These are phyloP conservation scores for Arxiozyma bovina DNA, from an alignment of 1,139 yeast genomes.

Conservation along the genomic window DNA sequence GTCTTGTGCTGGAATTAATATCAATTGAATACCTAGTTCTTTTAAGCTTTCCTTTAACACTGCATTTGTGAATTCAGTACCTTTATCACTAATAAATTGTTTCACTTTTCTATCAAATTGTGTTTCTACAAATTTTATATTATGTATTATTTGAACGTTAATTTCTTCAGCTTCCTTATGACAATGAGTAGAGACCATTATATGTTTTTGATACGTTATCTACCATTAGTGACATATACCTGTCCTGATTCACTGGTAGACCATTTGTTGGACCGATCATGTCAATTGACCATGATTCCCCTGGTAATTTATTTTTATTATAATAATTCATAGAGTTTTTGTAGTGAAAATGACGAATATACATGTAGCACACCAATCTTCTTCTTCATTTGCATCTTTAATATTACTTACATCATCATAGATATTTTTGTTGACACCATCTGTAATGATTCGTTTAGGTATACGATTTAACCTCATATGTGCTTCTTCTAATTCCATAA, in stretches of 20 bases:
- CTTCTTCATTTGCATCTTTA: no score
- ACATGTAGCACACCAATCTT: conserved; percentile 2
- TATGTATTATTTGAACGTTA: neutral
- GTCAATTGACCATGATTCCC: no score
- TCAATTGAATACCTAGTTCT: neutral
- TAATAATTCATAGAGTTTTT: no score
- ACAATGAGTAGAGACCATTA: neutral
- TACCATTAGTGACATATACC: no score
- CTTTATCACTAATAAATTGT: conserved; percentile 1
- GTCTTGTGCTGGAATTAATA: conserved; percentile 2
- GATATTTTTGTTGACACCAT: neutral
- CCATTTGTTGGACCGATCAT: no score
- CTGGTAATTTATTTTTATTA: no score
- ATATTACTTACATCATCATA: neutral
- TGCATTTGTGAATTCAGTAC: neutral
- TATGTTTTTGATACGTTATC: no score
- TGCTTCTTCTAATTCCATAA: no score
- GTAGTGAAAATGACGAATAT: conserved; percentile 2
- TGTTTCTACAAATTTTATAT: neutral
- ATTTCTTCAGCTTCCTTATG: neutral
- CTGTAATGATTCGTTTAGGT: no score
- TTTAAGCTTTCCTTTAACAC: neutral
- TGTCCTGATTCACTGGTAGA: no score
- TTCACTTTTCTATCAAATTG: conserved; percentile 3
- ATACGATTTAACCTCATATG: no score